These are phyloP conservation scores for Cryomyces minteri DNA, from an alignment of 495 filamentous ascomycete genomes.

Conservation along the genomic window DNA sequence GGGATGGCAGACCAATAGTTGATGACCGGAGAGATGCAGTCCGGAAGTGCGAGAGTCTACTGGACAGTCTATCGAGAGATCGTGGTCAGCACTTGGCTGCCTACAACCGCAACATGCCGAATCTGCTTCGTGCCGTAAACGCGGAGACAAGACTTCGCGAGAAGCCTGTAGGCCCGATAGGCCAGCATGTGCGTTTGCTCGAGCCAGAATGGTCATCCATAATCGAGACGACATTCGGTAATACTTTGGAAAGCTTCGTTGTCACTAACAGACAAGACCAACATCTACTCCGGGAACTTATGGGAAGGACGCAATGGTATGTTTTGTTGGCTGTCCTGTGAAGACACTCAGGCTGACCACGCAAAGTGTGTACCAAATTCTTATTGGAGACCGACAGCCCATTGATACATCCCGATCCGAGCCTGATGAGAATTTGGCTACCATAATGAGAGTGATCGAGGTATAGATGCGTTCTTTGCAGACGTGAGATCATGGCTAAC, in stretches of 20 bases:
- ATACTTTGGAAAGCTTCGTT: conserved; percentile 51
- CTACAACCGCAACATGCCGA: conserved; percentile 42
- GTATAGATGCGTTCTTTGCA: conserved; percentile 8
- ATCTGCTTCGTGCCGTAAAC: conserved; percentile 46
- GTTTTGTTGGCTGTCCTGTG: neutral
- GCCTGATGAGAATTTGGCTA: conserved; percentile 53
- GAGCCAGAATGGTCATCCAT: conserved; percentile 74
- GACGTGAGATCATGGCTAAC: conserved; percentile 1
- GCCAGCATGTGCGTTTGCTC: conserved; percentile 49
- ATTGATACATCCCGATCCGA: conserved; percentile 51
- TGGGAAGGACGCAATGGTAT: conserved; percentile 39
- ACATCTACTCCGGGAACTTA: conserved; percentile 37
- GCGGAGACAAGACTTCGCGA: conserved; percentile 43
- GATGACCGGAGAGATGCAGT: conserved; percentile 19
- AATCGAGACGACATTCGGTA: conserved; percentile 54
- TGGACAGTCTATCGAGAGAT: conserved; percentile 33
- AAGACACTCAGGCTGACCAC: conserved; percentile 26
- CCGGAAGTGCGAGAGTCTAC: conserved; percentile 23
- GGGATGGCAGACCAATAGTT: conserved; percentile 8
- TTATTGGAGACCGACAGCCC: conserved; percentile 39
- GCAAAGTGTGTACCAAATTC: conserved; percentile 22
- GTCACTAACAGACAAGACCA: conserved; percentile 60
- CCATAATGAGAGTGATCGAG: conserved; percentile 57
- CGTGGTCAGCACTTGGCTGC: conserved; percentile 29
- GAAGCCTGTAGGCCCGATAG: conserved; percentile 73